Percentiles rank a stretch among this genome's conserved stretches.
Evolutionary conservation across 805 yeast species (phyloP).

Genomic region (Lipomyces oligophaga): DNA sequence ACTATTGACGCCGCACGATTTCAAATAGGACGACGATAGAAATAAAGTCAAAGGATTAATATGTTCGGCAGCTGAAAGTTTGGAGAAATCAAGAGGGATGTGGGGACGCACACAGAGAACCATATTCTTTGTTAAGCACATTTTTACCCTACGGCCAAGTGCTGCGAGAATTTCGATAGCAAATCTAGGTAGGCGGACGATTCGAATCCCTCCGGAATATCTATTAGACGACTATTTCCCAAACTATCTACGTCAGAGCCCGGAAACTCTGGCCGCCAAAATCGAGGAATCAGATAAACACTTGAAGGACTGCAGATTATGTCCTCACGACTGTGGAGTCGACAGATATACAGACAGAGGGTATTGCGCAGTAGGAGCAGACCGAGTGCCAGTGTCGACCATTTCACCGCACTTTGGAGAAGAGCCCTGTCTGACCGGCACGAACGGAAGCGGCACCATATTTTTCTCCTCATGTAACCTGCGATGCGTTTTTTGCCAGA

Average conservation of each 20-base stretch:
- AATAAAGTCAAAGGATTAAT: too few relatives aligned
- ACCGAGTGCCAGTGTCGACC: constrained; percentile 23
- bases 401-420: constrained; percentile 31
- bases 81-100: too few relatives aligned
- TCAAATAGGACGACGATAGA: too few relatives aligned
- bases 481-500: constrained; percentile 30
- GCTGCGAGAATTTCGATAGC: too few relatives aligned
- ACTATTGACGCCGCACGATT: too few relatives aligned
- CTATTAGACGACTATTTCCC: constrained; percentile 28
- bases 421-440: constrained; percentile 27
- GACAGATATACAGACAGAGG: constrained; percentile 27
- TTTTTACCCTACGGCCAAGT: too few relatives aligned
- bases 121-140: too few relatives aligned
- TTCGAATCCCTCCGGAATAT: constrained; percentile 29
- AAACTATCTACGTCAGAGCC: constrained; percentile 11
- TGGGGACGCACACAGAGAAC: too few relatives aligned
- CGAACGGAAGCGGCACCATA: constrained; percentile 29
- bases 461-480: constrained; percentile 30
- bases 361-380: constrained; percentile 27
- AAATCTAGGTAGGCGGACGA: too few relatives aligned
- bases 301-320: constrained; percentile 23
- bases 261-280: constrained; percentile 9
- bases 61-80: too few relatives aligned
- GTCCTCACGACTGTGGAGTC: constrained; percentile 29
- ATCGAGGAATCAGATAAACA: constrained; percentile 15